These are phyloP conservation scores for Forsythia suspensa DNA, from an alignment of 257 asterid genomes.

Conservation along the genomic window DNA sequence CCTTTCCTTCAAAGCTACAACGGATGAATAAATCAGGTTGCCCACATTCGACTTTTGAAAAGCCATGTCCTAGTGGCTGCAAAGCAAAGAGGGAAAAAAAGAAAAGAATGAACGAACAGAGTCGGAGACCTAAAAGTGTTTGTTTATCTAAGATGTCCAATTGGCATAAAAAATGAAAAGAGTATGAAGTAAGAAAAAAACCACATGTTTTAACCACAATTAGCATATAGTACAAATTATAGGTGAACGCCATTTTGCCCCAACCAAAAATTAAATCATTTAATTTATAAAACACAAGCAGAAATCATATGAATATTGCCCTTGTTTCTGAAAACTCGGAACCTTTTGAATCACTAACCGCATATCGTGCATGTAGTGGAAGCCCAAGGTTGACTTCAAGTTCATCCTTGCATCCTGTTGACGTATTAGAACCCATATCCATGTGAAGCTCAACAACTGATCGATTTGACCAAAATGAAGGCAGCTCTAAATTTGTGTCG, in stretches of 20 bases:
- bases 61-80: slow-evolving; percentile 71
- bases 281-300: not conserved
- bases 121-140: not conserved
- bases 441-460: slow-evolving; percentile 77
- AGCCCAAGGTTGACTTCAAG: slow-evolving; percentile 49
- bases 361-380: slow-evolving; percentile 90
- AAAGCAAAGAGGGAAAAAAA: not conserved
- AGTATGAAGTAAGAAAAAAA: not conserved
- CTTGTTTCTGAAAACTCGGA: not conserved
- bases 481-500: slow-evolving; percentile 84
- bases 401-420: slow-evolving; percentile 30
- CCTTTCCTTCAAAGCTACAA: slow-evolving; percentile 34
- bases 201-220: not conserved
- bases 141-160: not conserved
- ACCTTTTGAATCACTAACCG: slow-evolving; percentile 35
- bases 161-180: not conserved
- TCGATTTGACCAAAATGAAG: slow-evolving; percentile 73
- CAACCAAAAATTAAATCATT: not conserved
- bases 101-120: not conserved
- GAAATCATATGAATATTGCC: not conserved
- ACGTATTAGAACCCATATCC: slow-evolving; percentile 32
- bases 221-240: not conserved
- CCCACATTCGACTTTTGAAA: slow-evolving; percentile 54
- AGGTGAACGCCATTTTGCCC: not conserved
- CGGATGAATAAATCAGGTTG: slow-evolving; percentile 54